Evolutionary conservation across 1,284 basidiomycete species (phyloP), one percentile per base, ranked within the genome.

Genomic region (Cryptococcus maquisensis): DNA sequence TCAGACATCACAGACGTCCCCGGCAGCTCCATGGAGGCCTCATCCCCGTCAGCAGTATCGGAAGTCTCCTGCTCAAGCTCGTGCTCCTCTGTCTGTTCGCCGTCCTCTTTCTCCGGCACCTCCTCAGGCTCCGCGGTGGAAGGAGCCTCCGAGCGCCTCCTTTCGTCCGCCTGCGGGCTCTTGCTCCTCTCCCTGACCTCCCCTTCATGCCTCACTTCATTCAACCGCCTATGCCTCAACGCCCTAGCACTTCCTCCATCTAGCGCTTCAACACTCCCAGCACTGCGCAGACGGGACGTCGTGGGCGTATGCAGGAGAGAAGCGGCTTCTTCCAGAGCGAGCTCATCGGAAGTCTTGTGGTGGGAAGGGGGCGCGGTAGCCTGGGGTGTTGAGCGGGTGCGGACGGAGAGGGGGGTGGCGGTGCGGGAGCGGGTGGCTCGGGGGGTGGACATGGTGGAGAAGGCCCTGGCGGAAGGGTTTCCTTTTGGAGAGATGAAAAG

Each of bases 331-430:
- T 60, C 57, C 7, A 61, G 21, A 12, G 68, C 63, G 13, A 65
- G 60, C 49, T 69, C 63, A 51, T 72, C 68, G 7, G 69, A 60
- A 8, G 63, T 62, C 35, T 56, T 55, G 52, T 67, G 68, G 49
- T 70, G 59, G 12, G 44, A 15, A 20, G 36, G 38, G 45, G 37
- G 51, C n/a, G 60, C 48, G 35, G 52, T 51, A 13, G 57, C 36
- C 36, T 52, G 49, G 21, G 49, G 39, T 2, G 52, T 42, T 12
- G 61, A 46, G 26, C 56, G 47, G 32, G 45, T 51, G 21, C 51
- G 42, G 43, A 46, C 35, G 13, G 51, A 49, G 21, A 43, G 16
- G 18, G 52, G 51, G 12, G 59, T 58, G 10, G 54, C 51, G 9
- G 56, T 39, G 28, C 52, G 51, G 4, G 59, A 47, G 16, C 43